Base-by-base conservation (phyloP, 495 filamentous ascomycete genomes). In the Daldinia grandis region DNA sequence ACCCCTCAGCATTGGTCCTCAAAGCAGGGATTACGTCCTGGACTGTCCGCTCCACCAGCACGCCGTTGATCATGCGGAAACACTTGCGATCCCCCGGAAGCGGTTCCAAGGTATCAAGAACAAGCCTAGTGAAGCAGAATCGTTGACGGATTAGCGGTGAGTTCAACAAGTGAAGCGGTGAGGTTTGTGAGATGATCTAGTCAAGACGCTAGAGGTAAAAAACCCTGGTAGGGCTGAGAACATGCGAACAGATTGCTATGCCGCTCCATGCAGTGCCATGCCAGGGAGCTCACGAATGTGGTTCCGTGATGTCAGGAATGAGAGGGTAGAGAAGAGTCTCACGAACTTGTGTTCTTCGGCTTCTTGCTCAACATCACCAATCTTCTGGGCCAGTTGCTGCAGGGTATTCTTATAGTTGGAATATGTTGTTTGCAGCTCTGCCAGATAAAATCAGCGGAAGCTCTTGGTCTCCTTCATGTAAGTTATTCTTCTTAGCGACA, bases 31-130 rank as follows among this genome's bases (percentile, higher is more conserved):
- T 84, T 38, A 98, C 92, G 79, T 98, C 94, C 78, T 91, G 83
- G 67, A 99, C 92, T 51, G 95, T 97, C 72, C 95, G 87, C 83
- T 99, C 96, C 66, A 95, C 92, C 58, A 99, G 80, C 14, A 98
- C 95, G 59, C 95, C 96, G 78, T 98, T 98, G 78, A 99, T 94
- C 91, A 99, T 92, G 72, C 95, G 94, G 81, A 98, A 99, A 81
- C 95, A 98, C 84, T 97, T 98, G 66, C 95, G 93, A 62, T 96
- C 92, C 64, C 85, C 82, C 25, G 92, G 84, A 24, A 98, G 89
- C 38, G 93, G 94, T 53, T 88, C 88, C 72, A 99, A 83, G 28
- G 95, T 98, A 75, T 99, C 96, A 38, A 99, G 90, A 28, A 99
- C 95, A 72, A 99, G 92, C 80, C 95, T 98, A 76, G 63, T 57